Percentiles rank a stretch among this genome's conserved stretches.
Evolutionary conservation across 1,284 basidiomycete genomes (phyloP).

Genomic region (Rhodotorula sp.): DNA sequence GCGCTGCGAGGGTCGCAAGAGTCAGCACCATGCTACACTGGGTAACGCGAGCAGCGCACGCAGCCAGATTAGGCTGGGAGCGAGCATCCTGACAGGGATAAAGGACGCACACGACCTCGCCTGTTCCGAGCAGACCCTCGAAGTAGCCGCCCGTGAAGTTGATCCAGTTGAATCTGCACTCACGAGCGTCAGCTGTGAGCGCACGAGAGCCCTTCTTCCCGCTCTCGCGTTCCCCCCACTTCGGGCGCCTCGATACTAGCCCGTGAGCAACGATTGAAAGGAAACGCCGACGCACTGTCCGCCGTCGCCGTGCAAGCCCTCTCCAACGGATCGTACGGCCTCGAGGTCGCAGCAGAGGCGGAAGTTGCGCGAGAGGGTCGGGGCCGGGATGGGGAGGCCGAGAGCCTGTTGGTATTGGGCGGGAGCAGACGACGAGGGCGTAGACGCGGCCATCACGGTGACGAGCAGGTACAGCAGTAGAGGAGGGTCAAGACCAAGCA

Average conservation of each 20-base stretch:
- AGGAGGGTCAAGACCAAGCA: background rate
- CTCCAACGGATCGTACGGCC: conserved; percentile 28
- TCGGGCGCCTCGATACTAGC: too few species aligned
- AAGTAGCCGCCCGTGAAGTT: conserved; percentile 38
- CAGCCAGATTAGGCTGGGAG: too few species aligned
- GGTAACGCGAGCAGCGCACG: too few species aligned
- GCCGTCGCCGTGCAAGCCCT: conserved; percentile 31
- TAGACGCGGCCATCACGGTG: background rate
- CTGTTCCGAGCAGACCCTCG: conserved; percentile 22
- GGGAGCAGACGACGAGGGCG: conserved; percentile 3
- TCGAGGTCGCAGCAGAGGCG: conserved; percentile 39
- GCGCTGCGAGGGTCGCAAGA: background rate
- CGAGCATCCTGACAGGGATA: background rate
- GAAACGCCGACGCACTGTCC: conserved; percentile 28
- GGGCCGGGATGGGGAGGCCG: conserved; percentile 26
- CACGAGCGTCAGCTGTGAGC: background rate
- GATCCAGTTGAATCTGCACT: conserved; percentile 32
- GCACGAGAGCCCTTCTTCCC: too few species aligned
- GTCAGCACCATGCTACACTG: too few species aligned
- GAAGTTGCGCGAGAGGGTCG: conserved; percentile 28
- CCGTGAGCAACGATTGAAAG: background rate
- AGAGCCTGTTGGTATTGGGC: conserved; percentile 9
- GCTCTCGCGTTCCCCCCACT: too few species aligned
- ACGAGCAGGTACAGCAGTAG: background rate
- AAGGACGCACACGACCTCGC: conserved; percentile 25